phyloP scores from a whole-genome alignment of 2,329 filamentous ascomycete species.

The Aspergillus sp. region DNA sequence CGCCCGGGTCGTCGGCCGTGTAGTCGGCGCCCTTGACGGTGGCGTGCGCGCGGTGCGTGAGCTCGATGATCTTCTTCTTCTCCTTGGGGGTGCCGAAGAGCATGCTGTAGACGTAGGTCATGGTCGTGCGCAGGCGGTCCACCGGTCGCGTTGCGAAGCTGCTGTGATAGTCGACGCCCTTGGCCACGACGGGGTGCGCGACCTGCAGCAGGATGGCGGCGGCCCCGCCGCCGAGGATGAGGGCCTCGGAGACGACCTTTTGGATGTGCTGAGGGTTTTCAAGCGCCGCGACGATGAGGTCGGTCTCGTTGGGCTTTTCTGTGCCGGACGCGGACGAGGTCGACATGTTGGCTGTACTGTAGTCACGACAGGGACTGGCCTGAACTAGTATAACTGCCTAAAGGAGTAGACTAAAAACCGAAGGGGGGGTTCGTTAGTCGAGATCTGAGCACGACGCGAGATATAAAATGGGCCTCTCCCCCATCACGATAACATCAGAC shows the following conservation, averaged over 20 bases:
- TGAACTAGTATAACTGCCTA: neutral
- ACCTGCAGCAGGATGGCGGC: conserved; percentile 47
- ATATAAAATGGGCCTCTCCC: neutral
- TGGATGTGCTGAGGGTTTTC: conserved; percentile 26
- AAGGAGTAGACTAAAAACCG: neutral
- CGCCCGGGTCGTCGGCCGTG: conserved; percentile 41
- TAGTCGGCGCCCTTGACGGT: conserved; percentile 39
- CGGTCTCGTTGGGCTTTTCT: conserved; percentile 2
- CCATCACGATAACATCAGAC: neutral
- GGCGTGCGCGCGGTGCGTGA: conserved; percentile 43
- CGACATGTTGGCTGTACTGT: neutral
- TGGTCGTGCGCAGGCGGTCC: conserved; percentile 44
- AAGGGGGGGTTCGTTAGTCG: too few relatives aligned
- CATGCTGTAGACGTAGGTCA: conserved; percentile 48
- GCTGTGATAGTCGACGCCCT: conserved; percentile 44
- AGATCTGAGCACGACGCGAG: neutral
- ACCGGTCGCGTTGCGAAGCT: conserved; percentile 41
- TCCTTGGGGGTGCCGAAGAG: conserved; percentile 40
- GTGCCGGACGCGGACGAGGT: neutral
- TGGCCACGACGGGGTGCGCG: conserved; percentile 45
- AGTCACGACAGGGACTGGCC: neutral
- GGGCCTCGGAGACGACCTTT: conserved; percentile 40
- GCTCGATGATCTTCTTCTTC: conserved; percentile 40
- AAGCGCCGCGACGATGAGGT: conserved; percentile 4
- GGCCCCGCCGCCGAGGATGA: conserved; percentile 42